Evolutionary conservation across 805 yeast species (phyloP), one percentile per base, ranked within the genome.

Genomic region (Saturnispora quitensis): DNA sequence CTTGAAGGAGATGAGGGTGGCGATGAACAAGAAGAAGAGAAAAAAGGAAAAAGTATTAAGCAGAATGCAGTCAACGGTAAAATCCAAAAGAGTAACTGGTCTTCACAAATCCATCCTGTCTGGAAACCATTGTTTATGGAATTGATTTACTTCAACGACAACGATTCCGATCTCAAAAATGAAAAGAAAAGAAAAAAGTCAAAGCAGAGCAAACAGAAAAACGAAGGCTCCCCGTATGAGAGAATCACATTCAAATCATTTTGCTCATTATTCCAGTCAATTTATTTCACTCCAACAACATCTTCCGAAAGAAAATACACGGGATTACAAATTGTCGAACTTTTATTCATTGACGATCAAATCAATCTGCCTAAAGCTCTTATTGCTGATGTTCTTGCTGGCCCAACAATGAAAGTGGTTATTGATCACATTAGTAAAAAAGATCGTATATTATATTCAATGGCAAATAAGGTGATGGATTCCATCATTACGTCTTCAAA

Each of bases 281-380:
- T 85, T 4, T 78, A 86, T 54, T 90, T 91, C 58, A 73, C 86
- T 5, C 80, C 79, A 36, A 80, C 82, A 56, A 74, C 96, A 0
- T 89, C 97, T 1, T 78, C 83, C 33, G 97, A 90, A 65, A 74
- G 96, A 52, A 91, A 90, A 64, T 86, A 76, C 65, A 78, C 88
- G 77, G 98, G 97, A 0, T 80, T 90, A 59, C 86, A 86, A 58
- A 76, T 89, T 10, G 80, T 90, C 55, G 73, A 68, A 42, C 69
- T 73, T 48, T 73, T 81, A 51, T 62, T 82, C 6, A 62, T 65
- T 43, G 51, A 36, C 47, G 47, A 20, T 40, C 59, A 25, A 58
- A 57, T 5, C 38, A 43, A 43, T 0, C 43, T 65, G 25, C 47
- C 60, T 0, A 36, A 50, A 34, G 24, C 53, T 15, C 59, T 59